A percentile compares a stretch with the other conserved stretches of the same genome.
These are phyloP conservation scores for Thuidium tamariscinum DNA, from an alignment of 225 moss, liverwort and hornwort genomes.

Conservation along the genomic window DNA sequence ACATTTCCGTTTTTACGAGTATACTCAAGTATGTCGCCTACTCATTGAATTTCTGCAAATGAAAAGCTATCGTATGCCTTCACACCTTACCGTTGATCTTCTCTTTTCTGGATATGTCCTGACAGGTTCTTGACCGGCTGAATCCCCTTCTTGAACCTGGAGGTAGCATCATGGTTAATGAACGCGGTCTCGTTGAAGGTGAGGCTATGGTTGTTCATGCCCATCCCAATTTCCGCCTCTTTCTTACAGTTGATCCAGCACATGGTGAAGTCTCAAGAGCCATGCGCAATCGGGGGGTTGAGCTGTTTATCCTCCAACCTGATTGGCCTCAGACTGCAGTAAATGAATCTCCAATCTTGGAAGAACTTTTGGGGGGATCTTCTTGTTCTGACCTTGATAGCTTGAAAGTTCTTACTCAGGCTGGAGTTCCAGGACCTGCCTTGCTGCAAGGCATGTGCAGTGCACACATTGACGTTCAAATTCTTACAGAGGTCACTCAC, in stretches of 20 bases:
- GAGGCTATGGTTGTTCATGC: conserved; percentile 79
- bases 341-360: conserved; percentile 17
- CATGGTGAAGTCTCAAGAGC: conserved; percentile 95
- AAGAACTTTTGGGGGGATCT: conserved; percentile 29
- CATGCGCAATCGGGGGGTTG: conserved; percentile 96
- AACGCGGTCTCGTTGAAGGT: conserved; percentile 83
- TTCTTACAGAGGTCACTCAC: conserved; percentile 35
- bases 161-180: conserved; percentile 93
- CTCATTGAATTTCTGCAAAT: neutral
- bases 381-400: conserved; percentile 40
- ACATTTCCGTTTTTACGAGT: neutral
- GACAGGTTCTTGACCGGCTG: conserved; percentile 92
- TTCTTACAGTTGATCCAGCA: conserved; percentile 82
- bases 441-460: conserved; percentile 69
- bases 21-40: neutral
- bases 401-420: conserved; percentile 50
- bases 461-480: conserved; percentile 54
- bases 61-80: neutral
- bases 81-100: neutral
- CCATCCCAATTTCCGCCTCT: conserved; percentile 93
- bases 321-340: conserved; percentile 30
- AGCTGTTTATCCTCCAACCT: conserved; percentile 76
- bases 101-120: neutral
- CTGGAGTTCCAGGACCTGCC: conserved; percentile 60
- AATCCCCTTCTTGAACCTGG: conserved; percentile 91